phyloP scores from a whole-genome alignment of 345 rosid species.

The Crucihimalaya himalaica region DNA sequence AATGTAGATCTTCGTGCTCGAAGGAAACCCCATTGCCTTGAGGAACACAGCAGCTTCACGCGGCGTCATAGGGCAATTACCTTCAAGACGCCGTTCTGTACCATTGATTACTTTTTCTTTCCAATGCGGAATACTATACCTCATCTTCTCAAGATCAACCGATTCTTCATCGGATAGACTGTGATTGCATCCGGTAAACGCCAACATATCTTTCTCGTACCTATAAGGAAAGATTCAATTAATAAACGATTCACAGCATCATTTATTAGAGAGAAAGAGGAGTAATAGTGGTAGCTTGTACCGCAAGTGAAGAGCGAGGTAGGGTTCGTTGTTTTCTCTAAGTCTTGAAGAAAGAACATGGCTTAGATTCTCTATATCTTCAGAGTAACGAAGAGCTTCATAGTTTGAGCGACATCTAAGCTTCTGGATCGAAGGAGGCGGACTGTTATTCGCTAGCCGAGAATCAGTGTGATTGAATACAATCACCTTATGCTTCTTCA shows the following conservation, averaged over 20 bases:
- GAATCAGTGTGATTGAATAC: conserved; percentile 63
- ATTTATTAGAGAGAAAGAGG: not conserved
- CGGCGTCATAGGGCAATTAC: conserved; percentile 74
- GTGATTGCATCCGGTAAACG: conserved; percentile 77
- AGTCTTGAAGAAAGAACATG: conserved; percentile 52
- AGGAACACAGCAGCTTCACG: conserved; percentile 70
- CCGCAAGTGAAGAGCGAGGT: conserved; percentile 76
- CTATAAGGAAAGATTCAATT: conserved; percentile 35
- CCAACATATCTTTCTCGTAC: conserved; percentile 84
- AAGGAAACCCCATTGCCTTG: conserved; percentile 67
- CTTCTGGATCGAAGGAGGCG: conserved; percentile 54
- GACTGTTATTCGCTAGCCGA: conserved; percentile 66
- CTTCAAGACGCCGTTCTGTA: conserved; percentile 45
- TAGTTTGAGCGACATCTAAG: conserved; percentile 75
- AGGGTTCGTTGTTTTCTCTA: conserved; percentile 43
- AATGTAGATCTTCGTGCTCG: conserved; percentile 59
- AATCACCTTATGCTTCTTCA: conserved; percentile 56
- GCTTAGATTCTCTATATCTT: conserved; percentile 53
- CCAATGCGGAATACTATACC: conserved; percentile 56
- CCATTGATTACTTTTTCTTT: conserved; percentile 62
- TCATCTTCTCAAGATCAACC: conserved; percentile 47
- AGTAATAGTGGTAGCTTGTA: conserved; percentile 23
- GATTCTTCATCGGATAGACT: conserved; percentile 56
- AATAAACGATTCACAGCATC: not conserved
- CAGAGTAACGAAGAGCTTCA: conserved; percentile 56